Conservation (phyloP, 129 eudicot species). For the Glebionis coronaria region DNA sequence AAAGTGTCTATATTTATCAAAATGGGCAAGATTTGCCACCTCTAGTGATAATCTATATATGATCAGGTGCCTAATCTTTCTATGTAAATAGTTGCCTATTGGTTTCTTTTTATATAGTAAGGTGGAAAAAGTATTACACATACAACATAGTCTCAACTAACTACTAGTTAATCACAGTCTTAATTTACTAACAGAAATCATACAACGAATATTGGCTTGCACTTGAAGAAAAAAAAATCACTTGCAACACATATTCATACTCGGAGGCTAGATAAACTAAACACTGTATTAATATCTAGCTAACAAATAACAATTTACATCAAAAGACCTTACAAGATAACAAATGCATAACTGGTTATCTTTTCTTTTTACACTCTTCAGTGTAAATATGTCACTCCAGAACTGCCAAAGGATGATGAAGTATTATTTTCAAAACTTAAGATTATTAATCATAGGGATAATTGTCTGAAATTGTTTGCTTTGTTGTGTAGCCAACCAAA, state of each 20-base stretch:
- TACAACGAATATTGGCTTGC: not conserved
- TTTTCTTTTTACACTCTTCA: not conserved
- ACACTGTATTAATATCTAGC: not conserved
- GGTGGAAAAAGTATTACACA: not conserved
- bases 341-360: not conserved
- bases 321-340: not conserved
- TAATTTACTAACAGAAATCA: not conserved
- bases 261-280: not conserved
- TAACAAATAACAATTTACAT: not conserved
- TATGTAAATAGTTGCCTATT: not conserved
- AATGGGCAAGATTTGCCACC: too few species aligned
- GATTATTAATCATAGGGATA: not conserved
- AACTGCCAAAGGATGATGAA: constrained; percentile 1
- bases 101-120: not conserved
- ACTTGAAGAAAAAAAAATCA: not conserved
- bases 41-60: not conserved
- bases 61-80: not conserved
- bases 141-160: not conserved
- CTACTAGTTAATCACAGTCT: not conserved
- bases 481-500: too few species aligned
- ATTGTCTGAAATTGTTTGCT: too few species aligned
- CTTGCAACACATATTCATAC: not conserved
- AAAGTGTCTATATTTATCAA: too few species aligned
- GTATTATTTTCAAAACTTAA: not conserved
- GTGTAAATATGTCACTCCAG: not conserved